These are phyloP conservation scores for Lasiosphaeriaceae sp. DNA, from an alignment of 495 filamentous ascomycete species.

Conservation along the genomic window DNA sequence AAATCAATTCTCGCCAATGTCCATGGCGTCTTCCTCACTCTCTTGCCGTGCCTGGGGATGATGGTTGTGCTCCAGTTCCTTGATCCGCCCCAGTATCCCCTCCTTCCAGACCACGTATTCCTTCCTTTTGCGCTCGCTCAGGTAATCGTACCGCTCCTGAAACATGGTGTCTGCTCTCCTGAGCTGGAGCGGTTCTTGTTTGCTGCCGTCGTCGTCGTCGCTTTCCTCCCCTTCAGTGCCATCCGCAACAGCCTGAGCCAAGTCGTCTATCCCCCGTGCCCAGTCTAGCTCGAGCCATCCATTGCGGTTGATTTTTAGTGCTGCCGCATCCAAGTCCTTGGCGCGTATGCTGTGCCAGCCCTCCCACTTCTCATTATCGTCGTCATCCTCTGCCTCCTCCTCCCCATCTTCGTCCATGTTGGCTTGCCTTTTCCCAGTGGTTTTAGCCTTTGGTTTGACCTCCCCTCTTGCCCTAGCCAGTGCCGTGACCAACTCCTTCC, in stretches of 20 bases:
- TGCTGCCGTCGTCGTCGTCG: conserved; percentile 19
- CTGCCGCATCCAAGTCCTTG: conserved; percentile 58
- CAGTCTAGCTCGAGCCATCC: conserved; percentile 67
- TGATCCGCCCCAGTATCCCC: conserved; percentile 55
- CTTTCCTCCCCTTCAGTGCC: conserved; percentile 18
- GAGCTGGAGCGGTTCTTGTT: conserved; percentile 28
- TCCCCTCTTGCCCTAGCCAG: conserved; percentile 22
- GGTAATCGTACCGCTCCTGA: conserved; percentile 75
- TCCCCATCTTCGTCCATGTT: conserved; percentile 24
- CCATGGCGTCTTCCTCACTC: conserved; percentile 18
- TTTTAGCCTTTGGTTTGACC: not conserved
- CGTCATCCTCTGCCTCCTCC: conserved; percentile 25
- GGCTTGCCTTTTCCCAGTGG: conserved; percentile 15
- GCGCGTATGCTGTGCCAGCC: conserved; percentile 40
- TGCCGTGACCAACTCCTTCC: conserved; percentile 35
- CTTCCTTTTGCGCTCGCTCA: conserved; percentile 63
- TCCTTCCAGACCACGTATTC: conserved; percentile 74
- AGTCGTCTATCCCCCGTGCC: conserved; percentile 49
- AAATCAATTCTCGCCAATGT: conserved; percentile 15
- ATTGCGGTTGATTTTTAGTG: conserved; percentile 51
- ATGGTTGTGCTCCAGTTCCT: conserved; percentile 37
- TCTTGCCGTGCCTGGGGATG: not conserved
- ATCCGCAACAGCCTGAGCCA: not conserved
- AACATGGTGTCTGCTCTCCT: conserved; percentile 71
- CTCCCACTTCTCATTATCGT: conserved; percentile 41